These are phyloP conservation scores for Macrotyloma uniflorum DNA, from an alignment of 306 rosid genomes.

Conservation along the genomic window DNA sequence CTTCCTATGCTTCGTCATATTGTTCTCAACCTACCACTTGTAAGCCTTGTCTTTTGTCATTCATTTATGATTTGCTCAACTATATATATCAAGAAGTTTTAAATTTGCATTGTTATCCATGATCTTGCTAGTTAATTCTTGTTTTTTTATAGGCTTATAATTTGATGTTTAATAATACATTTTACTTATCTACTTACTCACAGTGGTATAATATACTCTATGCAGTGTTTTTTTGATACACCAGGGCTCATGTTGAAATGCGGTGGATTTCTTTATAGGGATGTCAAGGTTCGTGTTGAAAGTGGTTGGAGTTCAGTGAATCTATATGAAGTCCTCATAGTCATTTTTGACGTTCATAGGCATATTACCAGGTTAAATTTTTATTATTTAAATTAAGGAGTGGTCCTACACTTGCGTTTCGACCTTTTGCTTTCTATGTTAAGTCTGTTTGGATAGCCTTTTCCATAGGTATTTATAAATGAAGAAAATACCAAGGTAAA, in stretches of 20 bases:
- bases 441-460: not conserved
- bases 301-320: constrained; percentile 94
- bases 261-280: constrained; percentile 73
- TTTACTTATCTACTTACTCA: constrained; percentile 14
- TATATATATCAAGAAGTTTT: not conserved
- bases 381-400: constrained; percentile 23
- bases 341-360: constrained; percentile 90
- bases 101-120: constrained; percentile 5
- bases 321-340: constrained; percentile 82
- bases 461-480: too few relatives aligned
- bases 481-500: not conserved
- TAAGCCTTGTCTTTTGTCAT: constrained; percentile 1
- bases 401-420: not conserved
- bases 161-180: constrained; percentile 7
- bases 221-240: constrained; percentile 96
- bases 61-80: constrained; percentile 1
- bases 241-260: constrained; percentile 78
- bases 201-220: not conserved
- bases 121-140: constrained; percentile 1
- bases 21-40: not conserved
- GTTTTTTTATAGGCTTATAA: not conserved
- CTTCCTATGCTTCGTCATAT: not conserved
- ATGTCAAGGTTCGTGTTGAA: constrained; percentile 87
- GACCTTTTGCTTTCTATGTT: constrained; percentile 6
- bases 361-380: constrained; percentile 76